Conservation (phyloP, 2,329 filamentous ascomycete species). For the Ophiostoma ulmi region DNA sequence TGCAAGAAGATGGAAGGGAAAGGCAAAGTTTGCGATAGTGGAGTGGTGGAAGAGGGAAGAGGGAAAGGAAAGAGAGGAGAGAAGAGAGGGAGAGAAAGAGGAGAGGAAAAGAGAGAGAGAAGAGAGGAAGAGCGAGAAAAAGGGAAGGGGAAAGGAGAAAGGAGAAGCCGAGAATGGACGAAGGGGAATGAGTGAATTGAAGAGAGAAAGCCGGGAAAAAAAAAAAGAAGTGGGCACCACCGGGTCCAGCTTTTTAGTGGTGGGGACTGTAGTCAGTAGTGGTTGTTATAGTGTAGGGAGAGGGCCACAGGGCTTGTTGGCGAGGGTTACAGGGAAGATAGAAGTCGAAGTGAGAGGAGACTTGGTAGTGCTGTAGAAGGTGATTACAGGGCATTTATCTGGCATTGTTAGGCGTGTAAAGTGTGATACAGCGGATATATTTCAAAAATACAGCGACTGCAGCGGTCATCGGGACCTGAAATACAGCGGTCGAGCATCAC, state of each 20-base stretch:
- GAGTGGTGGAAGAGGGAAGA: slow-evolving; percentile 25
- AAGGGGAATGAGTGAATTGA: slow-evolving; percentile 29
- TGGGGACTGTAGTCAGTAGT: slow-evolving; percentile 13
- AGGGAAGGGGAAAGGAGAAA: slow-evolving; percentile 26
- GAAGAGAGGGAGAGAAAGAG: slow-evolving; percentile 15
- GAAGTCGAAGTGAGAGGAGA: too few species aligned
- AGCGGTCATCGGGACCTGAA: background rate
- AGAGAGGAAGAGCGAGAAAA: slow-evolving; percentile 15
- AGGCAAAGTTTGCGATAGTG: slow-evolving; percentile 22
- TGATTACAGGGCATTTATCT: too few species aligned
- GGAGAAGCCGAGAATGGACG: slow-evolving; percentile 29
- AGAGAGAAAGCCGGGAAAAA: slow-evolving; percentile 25
- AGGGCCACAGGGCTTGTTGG: too few species aligned
- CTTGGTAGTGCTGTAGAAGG: too few species aligned
- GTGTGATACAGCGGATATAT: too few species aligned
- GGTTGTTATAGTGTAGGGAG: background rate
- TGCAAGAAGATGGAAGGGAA: slow-evolving; percentile 17
- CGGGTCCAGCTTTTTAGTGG: slow-evolving; percentile 24
- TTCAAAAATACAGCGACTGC: background rate
- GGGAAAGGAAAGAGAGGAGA: slow-evolving; percentile 20
- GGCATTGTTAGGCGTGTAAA: too few species aligned
- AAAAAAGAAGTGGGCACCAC: slow-evolving; percentile 26
- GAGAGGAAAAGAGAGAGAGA: slow-evolving; percentile 14
- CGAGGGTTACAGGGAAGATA: too few species aligned
- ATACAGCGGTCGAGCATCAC: background rate